Conservation (phyloP, 2,329 filamentous ascomycete genomes). For the Fusarium sp. region DNA sequence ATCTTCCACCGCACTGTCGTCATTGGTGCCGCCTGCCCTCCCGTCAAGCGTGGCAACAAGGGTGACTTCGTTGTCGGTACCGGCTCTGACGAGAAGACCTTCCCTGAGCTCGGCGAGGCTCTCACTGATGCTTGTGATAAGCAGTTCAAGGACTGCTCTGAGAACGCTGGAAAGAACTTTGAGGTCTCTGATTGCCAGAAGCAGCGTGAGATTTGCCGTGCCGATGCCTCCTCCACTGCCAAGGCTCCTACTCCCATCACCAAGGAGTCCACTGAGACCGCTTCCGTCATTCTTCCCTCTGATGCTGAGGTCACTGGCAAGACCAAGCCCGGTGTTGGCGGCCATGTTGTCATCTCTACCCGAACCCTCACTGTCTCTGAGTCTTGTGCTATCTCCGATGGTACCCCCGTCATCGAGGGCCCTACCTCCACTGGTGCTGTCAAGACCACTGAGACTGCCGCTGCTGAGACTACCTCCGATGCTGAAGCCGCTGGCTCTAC, state of each 20-base stretch:
- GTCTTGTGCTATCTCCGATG: slow-evolving; percentile 38
- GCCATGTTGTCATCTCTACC: slow-evolving; percentile 39
- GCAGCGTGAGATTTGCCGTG: slow-evolving; percentile 39
- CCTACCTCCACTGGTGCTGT: slow-evolving; percentile 26
- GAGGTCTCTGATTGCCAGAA: slow-evolving; percentile 37
- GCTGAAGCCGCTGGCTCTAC: slow-evolving; percentile 15
- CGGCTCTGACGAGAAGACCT: slow-evolving; percentile 30
- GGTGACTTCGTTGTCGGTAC: slow-evolving; percentile 38
- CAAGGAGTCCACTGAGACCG: slow-evolving; percentile 41
- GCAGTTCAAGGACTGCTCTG: slow-evolving; percentile 39
- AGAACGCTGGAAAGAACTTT: slow-evolving; percentile 40
- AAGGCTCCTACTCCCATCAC: slow-evolving; percentile 21
- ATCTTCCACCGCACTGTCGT: slow-evolving; percentile 37
- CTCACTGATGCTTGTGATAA: slow-evolving; percentile 38
- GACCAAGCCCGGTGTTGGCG: slow-evolving; percentile 33
- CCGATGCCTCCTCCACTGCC: slow-evolving; percentile 38
- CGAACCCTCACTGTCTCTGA: slow-evolving; percentile 42
- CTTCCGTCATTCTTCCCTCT: slow-evolving; percentile 39
- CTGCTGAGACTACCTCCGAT: slow-evolving; percentile 13
- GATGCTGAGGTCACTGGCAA: slow-evolving; percentile 32
- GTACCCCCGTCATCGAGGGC: slow-evolving; percentile 35
- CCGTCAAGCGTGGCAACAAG: slow-evolving; percentile 29
- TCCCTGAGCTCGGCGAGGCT: slow-evolving; percentile 36
- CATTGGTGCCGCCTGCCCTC: slow-evolving; percentile 42
- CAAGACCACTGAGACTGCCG: slow-evolving; percentile 17